These are phyloP conservation scores for Phytophthora litchii DNA, from an alignment of 352 stramenopile genomes.

Conservation along the genomic window DNA sequence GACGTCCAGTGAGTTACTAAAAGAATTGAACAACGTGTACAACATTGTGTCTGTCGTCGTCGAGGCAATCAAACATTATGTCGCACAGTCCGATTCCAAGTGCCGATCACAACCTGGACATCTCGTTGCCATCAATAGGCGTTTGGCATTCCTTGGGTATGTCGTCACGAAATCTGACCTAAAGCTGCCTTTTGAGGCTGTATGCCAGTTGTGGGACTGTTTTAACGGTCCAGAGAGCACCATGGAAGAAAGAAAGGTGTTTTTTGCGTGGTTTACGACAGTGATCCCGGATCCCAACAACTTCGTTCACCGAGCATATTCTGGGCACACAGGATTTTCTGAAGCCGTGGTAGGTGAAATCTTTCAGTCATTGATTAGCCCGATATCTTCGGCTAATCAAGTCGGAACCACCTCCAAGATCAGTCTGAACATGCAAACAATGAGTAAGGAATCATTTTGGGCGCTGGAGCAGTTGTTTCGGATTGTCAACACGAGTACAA, in stretches of 20 bases:
- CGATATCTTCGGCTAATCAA: conserved; percentile 8
- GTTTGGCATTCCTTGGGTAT: conserved; percentile 78
- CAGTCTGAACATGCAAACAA: conserved; percentile 51
- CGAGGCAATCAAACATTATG: conserved; percentile 57
- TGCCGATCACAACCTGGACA: conserved; percentile 14
- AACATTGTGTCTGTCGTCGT: conserved; percentile 64
- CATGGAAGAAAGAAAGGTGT: conserved; percentile 50
- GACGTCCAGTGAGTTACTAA: conserved; percentile 63
- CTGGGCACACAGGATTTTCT: conserved; percentile 64
- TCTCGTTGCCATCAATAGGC: conserved; percentile 39
- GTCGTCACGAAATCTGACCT: conserved; percentile 78
- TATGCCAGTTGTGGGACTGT: conserved; percentile 65
- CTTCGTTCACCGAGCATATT: conserved; percentile 72
- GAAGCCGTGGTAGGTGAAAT: conserved; percentile 55
- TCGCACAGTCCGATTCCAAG: conserved; percentile 26
- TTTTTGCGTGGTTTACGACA: conserved; percentile 77
- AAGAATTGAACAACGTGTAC: conserved; percentile 69
- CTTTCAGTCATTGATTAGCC: conserved; percentile 50
- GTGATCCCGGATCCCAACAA: conserved; percentile 75
- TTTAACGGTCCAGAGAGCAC: conserved; percentile 48
- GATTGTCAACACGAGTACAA: conserved; percentile 60
- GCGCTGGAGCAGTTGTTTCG: conserved; percentile 67
- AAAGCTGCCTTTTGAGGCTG: conserved; percentile 63
- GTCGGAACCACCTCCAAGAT: conserved; percentile 31
- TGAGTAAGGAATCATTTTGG: conserved; percentile 64